Conservation (phyloP, 192 early-diverging fungal species). For the Podila verticillata region DNA sequence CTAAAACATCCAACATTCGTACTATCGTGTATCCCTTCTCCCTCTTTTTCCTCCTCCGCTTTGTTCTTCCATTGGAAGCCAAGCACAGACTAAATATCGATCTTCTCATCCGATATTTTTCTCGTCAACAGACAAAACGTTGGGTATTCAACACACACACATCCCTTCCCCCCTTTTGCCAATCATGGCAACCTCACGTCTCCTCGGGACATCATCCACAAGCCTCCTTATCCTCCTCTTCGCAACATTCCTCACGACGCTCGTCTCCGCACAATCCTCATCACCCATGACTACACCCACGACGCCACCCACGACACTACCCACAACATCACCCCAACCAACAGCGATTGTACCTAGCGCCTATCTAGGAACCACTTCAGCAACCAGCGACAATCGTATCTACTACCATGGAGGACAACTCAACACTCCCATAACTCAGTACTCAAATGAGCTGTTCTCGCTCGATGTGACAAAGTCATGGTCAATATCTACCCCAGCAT, state of each 20-base stretch:
- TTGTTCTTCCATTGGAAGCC: not conserved
- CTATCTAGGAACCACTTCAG: conserved; percentile 17
- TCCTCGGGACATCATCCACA: not conserved
- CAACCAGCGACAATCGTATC: conserved; percentile 6
- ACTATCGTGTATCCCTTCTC: not conserved
- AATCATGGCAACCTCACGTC: too few species aligned
- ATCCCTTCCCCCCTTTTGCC: too few species aligned
- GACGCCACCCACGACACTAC: not conserved
- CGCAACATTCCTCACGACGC: not conserved
- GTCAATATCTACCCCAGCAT: conserved; percentile 14
- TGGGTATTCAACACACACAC: too few species aligned
- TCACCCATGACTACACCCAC: not conserved
- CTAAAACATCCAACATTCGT: not conserved
- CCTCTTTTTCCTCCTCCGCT: not conserved
- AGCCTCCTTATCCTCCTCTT: not conserved
- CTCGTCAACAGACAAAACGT: not conserved
- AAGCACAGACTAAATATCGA: too few species aligned
- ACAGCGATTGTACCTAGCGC: conserved; percentile 4
- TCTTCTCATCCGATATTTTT: too few species aligned
- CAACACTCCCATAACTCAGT: not conserved
- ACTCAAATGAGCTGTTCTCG: conserved; percentile 26
- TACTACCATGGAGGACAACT: conserved; percentile 45
- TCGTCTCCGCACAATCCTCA: not conserved
- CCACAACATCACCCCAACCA: too few species aligned
- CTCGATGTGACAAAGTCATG: conserved; percentile 25